Evolutionary conservation across 306 rosid genomes (phyloP).

Genomic region (Oxytropis ochrocephala): DNA sequence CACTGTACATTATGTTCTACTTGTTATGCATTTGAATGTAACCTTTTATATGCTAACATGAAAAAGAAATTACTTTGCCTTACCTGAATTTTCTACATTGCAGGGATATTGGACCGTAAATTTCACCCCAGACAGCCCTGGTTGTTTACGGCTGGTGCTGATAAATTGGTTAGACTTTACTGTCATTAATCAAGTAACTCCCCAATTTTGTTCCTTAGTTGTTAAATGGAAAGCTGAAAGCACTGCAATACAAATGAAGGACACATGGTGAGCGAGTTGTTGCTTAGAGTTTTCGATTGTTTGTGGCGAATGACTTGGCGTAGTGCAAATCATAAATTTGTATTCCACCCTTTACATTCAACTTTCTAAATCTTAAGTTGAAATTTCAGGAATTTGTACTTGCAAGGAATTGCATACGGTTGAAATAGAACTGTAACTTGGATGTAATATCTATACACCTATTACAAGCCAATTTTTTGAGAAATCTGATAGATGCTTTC

Average conservation of each 20-base stretch:
- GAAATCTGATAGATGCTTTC: not conserved
- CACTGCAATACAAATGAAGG: not conserved
- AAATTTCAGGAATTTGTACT: constrained; percentile 4
- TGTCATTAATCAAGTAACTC: constrained; percentile 42
- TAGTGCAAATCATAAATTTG: constrained; percentile 1
- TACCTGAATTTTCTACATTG: constrained; percentile 20
- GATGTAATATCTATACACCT: not conserved
- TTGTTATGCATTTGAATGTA: not conserved
- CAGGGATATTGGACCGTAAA: constrained; percentile 90
- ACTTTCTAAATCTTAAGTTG: not conserved
- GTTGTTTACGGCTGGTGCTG: constrained; percentile 89
- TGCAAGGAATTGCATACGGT: not conserved
- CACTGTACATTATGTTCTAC: not conserved
- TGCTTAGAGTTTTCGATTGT: not conserved
- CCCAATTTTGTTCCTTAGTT: not conserved
- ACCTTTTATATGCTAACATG: not conserved
- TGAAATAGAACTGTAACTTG: not conserved
- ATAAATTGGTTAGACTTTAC: constrained; percentile 64
- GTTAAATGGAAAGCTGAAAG: not conserved
- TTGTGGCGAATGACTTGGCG: not conserved
- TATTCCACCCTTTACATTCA: not conserved
- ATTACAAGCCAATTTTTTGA: not conserved
- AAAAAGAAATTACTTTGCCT: not conserved
- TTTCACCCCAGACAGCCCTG: constrained; percentile 95
- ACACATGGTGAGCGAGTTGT: not conserved